A percentile compares a stretch with the other conserved stretches of the same genome.
Evolutionary conservation across 2,329 filamentous ascomycete species (phyloP).

Genomic region (Coniochaeta sp.): DNA sequence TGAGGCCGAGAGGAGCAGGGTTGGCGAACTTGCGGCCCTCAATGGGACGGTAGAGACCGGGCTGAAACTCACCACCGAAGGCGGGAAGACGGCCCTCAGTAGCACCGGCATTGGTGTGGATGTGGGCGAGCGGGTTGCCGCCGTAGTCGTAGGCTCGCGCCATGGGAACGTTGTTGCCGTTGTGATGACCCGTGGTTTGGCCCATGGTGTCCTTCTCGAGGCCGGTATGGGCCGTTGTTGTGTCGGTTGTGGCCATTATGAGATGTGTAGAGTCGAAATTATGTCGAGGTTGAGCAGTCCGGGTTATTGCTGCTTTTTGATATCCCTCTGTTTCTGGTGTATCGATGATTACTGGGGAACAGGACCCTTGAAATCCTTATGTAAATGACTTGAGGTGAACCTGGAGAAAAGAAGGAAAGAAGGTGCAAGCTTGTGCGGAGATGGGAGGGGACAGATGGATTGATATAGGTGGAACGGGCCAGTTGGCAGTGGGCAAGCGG

Average conservation of each 20-base stretch:
- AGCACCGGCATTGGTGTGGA: constrained; percentile 22
- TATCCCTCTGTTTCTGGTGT: neutral
- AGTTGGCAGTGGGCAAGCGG: no score
- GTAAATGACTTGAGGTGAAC: neutral
- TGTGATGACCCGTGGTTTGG: neutral
- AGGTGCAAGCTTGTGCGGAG: constrained; percentile 1
- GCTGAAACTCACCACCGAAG: constrained; percentile 69
- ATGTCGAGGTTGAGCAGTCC: neutral
- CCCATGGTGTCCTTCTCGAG: neutral
- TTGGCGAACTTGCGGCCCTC: constrained; percentile 71
- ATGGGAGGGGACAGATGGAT: neutral
- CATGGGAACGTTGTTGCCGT: constrained; percentile 7
- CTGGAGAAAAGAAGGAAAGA: neutral
- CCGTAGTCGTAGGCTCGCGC: constrained; percentile 27
- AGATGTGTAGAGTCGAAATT: neutral
- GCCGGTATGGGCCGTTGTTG: neutral
- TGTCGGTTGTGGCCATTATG: constrained; percentile 1
- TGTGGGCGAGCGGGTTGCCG: constrained; percentile 31
- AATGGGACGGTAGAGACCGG: constrained; percentile 56
- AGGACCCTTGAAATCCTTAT: neutral
- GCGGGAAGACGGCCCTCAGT: constrained; percentile 38
- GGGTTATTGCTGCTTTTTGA: neutral
- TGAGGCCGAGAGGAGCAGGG: constrained; percentile 69
- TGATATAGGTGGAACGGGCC: constrained; percentile 3
- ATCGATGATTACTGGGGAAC: neutral